Evolutionary conservation across 2,329 filamentous ascomycete genomes (phyloP).

Genomic region (Monosporascus cannonballus): DNA sequence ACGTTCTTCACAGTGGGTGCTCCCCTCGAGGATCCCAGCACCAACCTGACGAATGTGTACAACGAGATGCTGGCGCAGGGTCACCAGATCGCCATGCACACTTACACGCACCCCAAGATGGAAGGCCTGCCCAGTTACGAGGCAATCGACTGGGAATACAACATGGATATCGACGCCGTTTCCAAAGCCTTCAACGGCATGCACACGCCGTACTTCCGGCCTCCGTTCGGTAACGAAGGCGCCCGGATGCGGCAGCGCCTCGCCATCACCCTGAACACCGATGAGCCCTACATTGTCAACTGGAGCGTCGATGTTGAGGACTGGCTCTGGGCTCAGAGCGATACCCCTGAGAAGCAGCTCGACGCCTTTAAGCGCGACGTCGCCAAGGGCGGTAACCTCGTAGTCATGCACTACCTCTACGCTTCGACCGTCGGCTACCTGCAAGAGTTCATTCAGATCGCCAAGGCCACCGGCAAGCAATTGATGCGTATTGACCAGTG

Average conservation of each 20-base stretch:
- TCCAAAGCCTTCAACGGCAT: conserved; percentile 28
- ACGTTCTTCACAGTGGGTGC: conserved; percentile 68
- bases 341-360: conserved; percentile 60
- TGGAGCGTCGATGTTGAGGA: conserved; percentile 69
- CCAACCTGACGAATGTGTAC: conserved; percentile 59
- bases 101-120: conserved; percentile 63
- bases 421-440: conserved; percentile 59
- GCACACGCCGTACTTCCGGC: conserved; percentile 53
- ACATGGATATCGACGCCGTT: conserved; percentile 48
- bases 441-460: conserved; percentile 57
- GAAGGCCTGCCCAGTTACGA: conserved; percentile 47
- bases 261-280: conserved; percentile 42
- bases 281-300: conserved; percentile 53
- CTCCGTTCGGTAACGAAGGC: conserved; percentile 63
- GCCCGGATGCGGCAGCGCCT: conserved; percentile 60
- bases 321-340: conserved; percentile 58
- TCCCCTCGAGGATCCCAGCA: conserved; percentile 50
- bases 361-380: conserved; percentile 60
- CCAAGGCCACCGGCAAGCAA: conserved; percentile 57
- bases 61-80: conserved; percentile 54
- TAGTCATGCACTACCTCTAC: conserved; percentile 66
- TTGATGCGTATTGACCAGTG: conserved; percentile 64
- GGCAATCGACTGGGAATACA: conserved; percentile 57
- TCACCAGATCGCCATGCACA: conserved; percentile 64
- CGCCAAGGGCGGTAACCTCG: conserved; percentile 54